Evolutionary conservation across 1,284 basidiomycete species (phyloP).

Genomic region (Psilocybe mexicana): DNA sequence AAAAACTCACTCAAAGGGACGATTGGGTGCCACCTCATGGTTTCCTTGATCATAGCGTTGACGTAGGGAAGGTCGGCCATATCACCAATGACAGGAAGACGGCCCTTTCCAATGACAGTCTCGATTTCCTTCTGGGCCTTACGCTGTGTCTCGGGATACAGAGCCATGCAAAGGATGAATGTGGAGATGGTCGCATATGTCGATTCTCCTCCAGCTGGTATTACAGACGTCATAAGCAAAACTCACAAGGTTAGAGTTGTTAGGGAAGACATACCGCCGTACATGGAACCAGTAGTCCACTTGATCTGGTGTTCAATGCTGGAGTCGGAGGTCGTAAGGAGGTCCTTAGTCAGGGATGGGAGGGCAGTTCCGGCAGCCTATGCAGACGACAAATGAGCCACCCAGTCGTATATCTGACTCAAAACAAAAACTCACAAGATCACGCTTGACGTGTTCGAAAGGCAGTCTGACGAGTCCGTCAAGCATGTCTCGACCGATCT

Average conservation of each 20-base stretch:
- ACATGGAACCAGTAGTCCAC: conserved; percentile 9
- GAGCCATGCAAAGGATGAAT: conserved; percentile 9
- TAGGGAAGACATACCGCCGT: conserved; percentile 1
- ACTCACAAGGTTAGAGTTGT: background rate
- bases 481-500: conserved; percentile 5
- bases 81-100: conserved; percentile 4
- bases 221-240: background rate
- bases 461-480: conserved; percentile 5
- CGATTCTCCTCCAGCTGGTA: conserved; percentile 8
- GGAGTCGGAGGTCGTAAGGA: background rate
- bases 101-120: conserved; percentile 1
- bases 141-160: conserved; percentile 6
- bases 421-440: background rate
- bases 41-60: conserved; percentile 9
- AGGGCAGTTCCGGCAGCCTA: conserved; percentile 3
- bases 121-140: conserved; percentile 9
- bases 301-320: conserved; percentile 2
- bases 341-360: conserved; percentile 8
- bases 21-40: conserved; percentile 7
- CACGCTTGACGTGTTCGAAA: conserved; percentile 5
- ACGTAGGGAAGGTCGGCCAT: conserved; percentile 4
- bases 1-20: background rate
- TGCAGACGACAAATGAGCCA: background rate
- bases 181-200: conserved; percentile 5
- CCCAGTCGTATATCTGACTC: background rate